Evolutionary conservation across 345 rosid genomes (phyloP).

Genomic region (Arabidopsis suecica): DNA sequence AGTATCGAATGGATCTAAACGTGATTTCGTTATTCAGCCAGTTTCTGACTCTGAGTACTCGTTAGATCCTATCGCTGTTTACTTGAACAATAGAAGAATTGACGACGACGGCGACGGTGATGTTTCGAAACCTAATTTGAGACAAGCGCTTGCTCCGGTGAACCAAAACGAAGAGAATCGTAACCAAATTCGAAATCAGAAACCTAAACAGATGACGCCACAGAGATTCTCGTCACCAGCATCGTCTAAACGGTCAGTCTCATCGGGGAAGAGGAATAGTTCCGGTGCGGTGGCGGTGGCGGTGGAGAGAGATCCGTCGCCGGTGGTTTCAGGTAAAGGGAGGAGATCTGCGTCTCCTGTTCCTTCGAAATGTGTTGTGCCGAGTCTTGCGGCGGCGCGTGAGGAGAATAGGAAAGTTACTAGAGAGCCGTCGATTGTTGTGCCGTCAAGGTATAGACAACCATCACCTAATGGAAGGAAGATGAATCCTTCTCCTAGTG

Average conservation of each 20-base stretch:
- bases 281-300: conserved; percentile 11
- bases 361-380: conserved; percentile 92
- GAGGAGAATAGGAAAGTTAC: conserved; percentile 76
- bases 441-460: conserved; percentile 90
- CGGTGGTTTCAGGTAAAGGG: conserved; percentile 70
- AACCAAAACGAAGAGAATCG: conserved; percentile 39
- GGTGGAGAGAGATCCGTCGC: conserved; percentile 66
- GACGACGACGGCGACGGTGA: background rate
- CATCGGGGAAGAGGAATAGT: conserved; percentile 55
- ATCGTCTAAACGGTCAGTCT: conserved; percentile 59
- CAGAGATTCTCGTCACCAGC: conserved; percentile 90
- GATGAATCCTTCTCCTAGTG: conserved; percentile 69
- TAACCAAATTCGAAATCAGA: conserved; percentile 36
- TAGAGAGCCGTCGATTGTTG: conserved; percentile 84
- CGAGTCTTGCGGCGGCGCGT: conserved; percentile 72
- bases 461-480: conserved; percentile 85
- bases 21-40: conserved; percentile 87
- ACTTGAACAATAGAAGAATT: conserved; percentile 55
- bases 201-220: conserved; percentile 47
- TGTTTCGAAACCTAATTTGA: conserved; percentile 28
- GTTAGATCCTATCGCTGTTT: conserved; percentile 75
- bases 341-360: conserved; percentile 91
- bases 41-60: conserved; percentile 76
- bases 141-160: conserved; percentile 68
- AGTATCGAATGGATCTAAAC: conserved; percentile 65